Evolutionary conservation across 495 filamentous ascomycete species (phyloP), one percentile per base, ranked within the genome.

Genomic region (Penicillium coprophilum): DNA sequence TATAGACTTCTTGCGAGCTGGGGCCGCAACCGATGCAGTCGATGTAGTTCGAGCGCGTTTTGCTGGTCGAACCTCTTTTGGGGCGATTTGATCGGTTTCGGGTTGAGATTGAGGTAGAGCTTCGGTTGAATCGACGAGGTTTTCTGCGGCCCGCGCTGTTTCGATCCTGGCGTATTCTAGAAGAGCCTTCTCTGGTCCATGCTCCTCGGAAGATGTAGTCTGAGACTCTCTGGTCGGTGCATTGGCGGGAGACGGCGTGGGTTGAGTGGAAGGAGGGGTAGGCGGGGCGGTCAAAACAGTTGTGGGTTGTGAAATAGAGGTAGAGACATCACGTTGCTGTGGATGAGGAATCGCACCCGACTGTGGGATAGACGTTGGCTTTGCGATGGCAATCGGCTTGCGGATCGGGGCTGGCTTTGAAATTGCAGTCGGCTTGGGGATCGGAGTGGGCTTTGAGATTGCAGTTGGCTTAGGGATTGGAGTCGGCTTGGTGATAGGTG

Each of bases 1-100:
- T 27, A 44, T 31, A 0, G 52, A 54, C 21, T 54, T 46, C 52
- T 28, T 54, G 1, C 41, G 41, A 20, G 21, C 31, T 11, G 52
- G 31, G 13, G 27, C 32, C 10, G 40, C 30, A 19, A 20, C 38
- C 12, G 41, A 11, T 11, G 52, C 46, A n/a, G 24, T 56, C 0
- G 63, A 64, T 8, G 55, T 56, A n/a, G 63, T 68, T 40, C 54
- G 60, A 13, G 50, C 50, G 1, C 60, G 46, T 23, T 63, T 68
- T 20, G 53, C 11, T n/a, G 60, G 47, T 6, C 50, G 58, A 19
- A 28, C 41, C 5, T 56, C 53, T 21, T 24, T 21, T 7, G 50
- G 38, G 3, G 54, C 49, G 0, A 44, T 21, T 38, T 30, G 47
- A 34, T 36, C 45, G 11, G 55, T 36, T 39, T 63, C 53, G 8